Base-by-base conservation (phyloP, 257 asterid genomes). In the Penstemon davidsonii region DNA sequence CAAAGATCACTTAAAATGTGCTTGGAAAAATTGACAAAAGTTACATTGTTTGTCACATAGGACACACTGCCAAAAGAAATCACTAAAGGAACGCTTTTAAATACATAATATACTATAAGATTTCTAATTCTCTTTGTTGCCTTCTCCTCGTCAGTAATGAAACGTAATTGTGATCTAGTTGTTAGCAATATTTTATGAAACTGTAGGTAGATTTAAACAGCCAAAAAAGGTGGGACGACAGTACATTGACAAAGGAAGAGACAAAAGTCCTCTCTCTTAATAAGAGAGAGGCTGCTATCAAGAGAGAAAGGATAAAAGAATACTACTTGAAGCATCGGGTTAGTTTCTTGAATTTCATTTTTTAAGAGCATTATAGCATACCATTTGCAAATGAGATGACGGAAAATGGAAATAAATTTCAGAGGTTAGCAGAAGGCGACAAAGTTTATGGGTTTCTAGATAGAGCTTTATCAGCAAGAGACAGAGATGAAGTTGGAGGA, bases 181-280 rank as follows among this genome's bases (percentile, higher is more conserved):
- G 18, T 15, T 15, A 15, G 18, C 18, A 15, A 15, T 15, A 15
- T 15, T 65, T 45, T 5, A 47, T 8, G 5, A 64, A 71, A 56
- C 15, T 77, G 79, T 86, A 92, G 96, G 84, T 83, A 45, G 96
- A 87, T 76, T 61, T 76, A 41, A 87, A 83, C 80, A 84, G 91
- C 86, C 87, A 92, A 79, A 86, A 79, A 63, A 83, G 81, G 80
- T 92, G 98, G 96, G 96, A 92, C 40, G 86, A 86, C 75, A 82
- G 92, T 53, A 69, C 78, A 66, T 70, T 89, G 74, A 76, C 95
- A 37, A 88, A 75, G 76, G 88, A 82, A 61, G 91, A 89, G 70
- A 73, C 81, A 56, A 83, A 82, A 69, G 82, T 84, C 56, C 65
- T 77, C 60, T 71, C 81, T 73, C 78, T 81, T 42, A 85, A 76